Percentiles rank a stretch among this genome's conserved stretches.
Conservation (phyloP, 2,329 filamentous ascomycete genomes). For the Nemania bipapillata region DNA sequence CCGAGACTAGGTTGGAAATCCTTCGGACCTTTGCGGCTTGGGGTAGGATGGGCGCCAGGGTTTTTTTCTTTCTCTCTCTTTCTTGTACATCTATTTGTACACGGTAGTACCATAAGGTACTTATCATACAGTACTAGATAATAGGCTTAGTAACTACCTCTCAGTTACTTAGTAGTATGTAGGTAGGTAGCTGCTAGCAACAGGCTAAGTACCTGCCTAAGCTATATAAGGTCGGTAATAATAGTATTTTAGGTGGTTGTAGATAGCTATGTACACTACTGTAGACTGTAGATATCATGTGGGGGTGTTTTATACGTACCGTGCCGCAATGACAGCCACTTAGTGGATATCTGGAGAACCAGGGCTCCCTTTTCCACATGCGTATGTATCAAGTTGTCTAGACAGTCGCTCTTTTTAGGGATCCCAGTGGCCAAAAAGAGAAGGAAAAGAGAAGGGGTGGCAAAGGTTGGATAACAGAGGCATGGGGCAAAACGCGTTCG, state of each 20-base stretch:
- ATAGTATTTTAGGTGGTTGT: not conserved
- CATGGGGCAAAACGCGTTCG: constrained; percentile 11
- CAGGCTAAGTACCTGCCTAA: not conserved
- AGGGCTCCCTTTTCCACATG: not conserved
- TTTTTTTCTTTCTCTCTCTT: not conserved
- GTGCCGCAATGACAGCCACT: not conserved
- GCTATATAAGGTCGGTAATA: not conserved
- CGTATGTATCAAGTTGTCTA: not conserved
- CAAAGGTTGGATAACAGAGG: constrained; percentile 6
- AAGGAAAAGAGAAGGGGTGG: not conserved
- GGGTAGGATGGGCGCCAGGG: constrained; percentile 14
- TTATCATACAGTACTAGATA: not conserved
- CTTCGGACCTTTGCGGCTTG: constrained; percentile 25
- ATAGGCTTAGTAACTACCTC: not conserved
- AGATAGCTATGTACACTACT: too few species aligned
- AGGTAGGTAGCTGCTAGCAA: not conserved
- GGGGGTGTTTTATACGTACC: constrained; percentile 11
- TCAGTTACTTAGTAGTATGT: not conserved
- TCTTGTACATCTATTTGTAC: too few species aligned
- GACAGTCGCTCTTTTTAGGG: too few species aligned
- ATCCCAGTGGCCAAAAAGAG: not conserved
- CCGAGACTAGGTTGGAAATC: constrained; percentile 27
- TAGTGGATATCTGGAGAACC: not conserved
- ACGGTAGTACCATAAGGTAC: not conserved
- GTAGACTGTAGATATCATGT: too few species aligned